Evolutionary conservation across 768 basidiomycete species (phyloP), one percentile per base, ranked within the genome.

Genomic region (Fomitopsis serialis): DNA sequence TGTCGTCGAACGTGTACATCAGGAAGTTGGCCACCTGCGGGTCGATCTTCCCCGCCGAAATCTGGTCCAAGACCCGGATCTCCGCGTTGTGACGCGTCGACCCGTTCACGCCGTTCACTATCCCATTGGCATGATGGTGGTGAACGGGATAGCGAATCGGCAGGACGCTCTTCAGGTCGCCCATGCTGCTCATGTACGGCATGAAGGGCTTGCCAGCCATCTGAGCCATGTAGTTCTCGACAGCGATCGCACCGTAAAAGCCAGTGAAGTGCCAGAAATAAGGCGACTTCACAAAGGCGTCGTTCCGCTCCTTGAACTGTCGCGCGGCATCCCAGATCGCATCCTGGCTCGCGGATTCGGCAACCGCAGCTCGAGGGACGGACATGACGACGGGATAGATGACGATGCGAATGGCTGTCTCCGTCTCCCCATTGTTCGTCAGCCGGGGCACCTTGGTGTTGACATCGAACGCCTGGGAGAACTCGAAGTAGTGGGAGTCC

Each of bases 151-250:
- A 40, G 35, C 48, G 35, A 11, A 21, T 23, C 13, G 50, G 50
- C 12, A 51, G 42, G 15, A 43, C 25, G 36, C 25, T 42, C 23
- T 36, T 42, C 15, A 24, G 5, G 27, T 51, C 50, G 50, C 50
- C 50, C 23, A 51, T 27, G 42, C 50, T 51, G 40, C 24, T 42
- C 24, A 51, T 43, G 50, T 25, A 42, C 23, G 50, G 50, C 27
- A 51, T 9, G 19, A 29, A 17, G 12, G 50, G 50, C 24, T 43
- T 17, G 2, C 40, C 40, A 15, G 50, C 37, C 37, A 51, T 29
- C 13, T 36, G 9, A 7, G 25, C 25, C 15, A 42, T 9, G 25
- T 51, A 27, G 25, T 34, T n/a, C 42, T 49, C n/a, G 22, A 40
- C 21, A 11, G 24, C 11, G 40, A 43, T 12, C 17, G 22, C 22